A percentile compares a stretch with the other conserved stretches of the same genome.
Conservation (phyloP, 2,329 filamentous ascomycete genomes). For the Curvularia eragrostidis region DNA sequence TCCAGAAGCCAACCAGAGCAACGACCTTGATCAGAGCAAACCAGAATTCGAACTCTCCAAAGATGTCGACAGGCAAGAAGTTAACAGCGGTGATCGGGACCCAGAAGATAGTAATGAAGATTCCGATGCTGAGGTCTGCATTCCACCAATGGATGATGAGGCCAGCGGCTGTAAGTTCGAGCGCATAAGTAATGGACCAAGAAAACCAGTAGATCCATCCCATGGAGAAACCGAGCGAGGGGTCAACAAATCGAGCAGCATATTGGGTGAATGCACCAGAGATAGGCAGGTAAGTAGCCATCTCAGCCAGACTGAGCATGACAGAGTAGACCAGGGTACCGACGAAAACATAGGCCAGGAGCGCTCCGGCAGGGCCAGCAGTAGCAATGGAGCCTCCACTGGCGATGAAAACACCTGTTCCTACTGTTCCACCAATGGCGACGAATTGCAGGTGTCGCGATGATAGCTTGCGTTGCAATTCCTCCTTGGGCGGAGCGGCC, state of each 20-base stretch:
- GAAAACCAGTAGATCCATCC: conserved; percentile 87
- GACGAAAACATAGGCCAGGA: conserved; percentile 59
- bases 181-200: conserved; percentile 74
- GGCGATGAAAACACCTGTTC: conserved; percentile 62
- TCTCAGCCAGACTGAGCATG: conserved; percentile 70
- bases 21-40: conserved; percentile 79
- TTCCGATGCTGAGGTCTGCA: conserved; percentile 65
- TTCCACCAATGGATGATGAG: conserved; percentile 81
- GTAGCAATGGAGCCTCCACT: conserved; percentile 56
- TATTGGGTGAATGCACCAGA: conserved; percentile 79
- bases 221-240: conserved; percentile 76
- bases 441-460: conserved; percentile 50
- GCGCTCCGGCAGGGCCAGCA: conserved; percentile 57
- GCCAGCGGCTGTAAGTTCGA: conserved; percentile 75
- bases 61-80: conserved; percentile 73
- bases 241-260: conserved; percentile 75
- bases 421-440: conserved; percentile 55
- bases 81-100: conserved; percentile 72
- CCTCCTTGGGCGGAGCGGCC: conserved; percentile 26
- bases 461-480: conserved; percentile 48
- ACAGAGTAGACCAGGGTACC: conserved; percentile 76
- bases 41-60: conserved; percentile 81
- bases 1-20: conserved; percentile 76
- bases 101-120: conserved; percentile 78
- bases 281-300: conserved; percentile 80